Conservation (phyloP, 2,329 filamentous ascomycete genomes). For the Trichoderma lentiforme region DNA sequence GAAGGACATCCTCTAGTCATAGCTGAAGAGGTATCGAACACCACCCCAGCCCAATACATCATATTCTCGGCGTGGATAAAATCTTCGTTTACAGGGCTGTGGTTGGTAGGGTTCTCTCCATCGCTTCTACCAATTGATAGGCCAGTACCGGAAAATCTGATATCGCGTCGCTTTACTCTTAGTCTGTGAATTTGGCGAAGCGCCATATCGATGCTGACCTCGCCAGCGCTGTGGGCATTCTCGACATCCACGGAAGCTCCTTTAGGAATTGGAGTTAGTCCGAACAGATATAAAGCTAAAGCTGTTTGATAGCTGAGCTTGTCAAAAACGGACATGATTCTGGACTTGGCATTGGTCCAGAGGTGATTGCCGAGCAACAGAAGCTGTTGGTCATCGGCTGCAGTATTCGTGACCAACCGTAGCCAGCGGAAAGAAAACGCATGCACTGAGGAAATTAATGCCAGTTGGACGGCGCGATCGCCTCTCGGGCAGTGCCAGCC, state of each 20-base stretch:
- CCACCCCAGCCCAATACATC: slow-evolving; percentile 8
- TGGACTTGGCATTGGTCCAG: not conserved
- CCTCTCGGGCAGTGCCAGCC: not conserved
- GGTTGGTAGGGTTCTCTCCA: not conserved
- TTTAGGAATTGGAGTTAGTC: not conserved
- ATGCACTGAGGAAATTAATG: not conserved
- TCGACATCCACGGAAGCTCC: not conserved
- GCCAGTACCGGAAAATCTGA: not conserved
- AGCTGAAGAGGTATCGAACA: not conserved
- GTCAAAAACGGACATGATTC: not conserved
- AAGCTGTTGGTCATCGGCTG: not conserved
- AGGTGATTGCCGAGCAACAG: not conserved
- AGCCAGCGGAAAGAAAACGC: not conserved
- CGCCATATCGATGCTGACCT: not conserved
- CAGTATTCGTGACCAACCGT: not conserved
- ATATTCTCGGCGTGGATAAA: slow-evolving; percentile 7
- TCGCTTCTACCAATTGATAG: not conserved
- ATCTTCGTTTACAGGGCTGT: not conserved
- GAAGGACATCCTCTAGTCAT: slow-evolving; percentile 2
- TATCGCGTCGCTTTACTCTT: not conserved
- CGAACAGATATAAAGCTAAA: slow-evolving; percentile 2
- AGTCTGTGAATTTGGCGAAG: slow-evolving; percentile 1
- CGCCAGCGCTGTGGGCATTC: not conserved
- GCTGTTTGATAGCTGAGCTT: slow-evolving; percentile 6
- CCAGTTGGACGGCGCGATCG: not conserved